phyloP scores from a whole-genome alignment of 108 stramenopile species.

The Schizochytrium sp. region DNA sequence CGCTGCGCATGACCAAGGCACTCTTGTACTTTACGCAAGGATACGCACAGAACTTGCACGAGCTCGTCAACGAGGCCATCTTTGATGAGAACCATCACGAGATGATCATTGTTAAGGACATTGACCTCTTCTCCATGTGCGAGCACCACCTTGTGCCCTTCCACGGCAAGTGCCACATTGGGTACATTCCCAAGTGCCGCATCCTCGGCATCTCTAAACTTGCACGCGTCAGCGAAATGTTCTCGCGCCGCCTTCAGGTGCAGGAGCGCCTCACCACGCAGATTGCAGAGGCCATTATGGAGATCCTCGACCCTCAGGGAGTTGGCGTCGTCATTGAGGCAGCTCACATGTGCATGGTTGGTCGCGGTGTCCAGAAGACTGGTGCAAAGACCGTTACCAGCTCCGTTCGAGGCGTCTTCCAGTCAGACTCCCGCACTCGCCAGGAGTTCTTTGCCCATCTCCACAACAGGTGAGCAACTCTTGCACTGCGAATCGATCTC shows the following conservation, averaged over 20 bases:
- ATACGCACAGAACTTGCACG: slow-evolving; percentile 80
- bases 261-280: slow-evolving; percentile 96
- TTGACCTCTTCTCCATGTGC: slow-evolving; percentile 93
- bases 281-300: slow-evolving; percentile 93
- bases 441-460: slow-evolving; percentile 94
- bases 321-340: slow-evolving; percentile 98
- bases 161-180: slow-evolving; percentile 90
- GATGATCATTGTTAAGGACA: slow-evolving; percentile 97
- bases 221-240: slow-evolving; percentile 93
- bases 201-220: slow-evolving; percentile 87
- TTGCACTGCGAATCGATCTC: slow-evolving; percentile 26
- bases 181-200: slow-evolving; percentile 95
- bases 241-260: slow-evolving; percentile 92
- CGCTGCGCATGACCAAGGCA: slow-evolving; percentile 93
- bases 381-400: slow-evolving; percentile 90
- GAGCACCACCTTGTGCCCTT: slow-evolving; percentile 99
- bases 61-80: slow-evolving; percentile 89
- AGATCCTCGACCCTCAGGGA: slow-evolving; percentile 87
- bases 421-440: slow-evolving; percentile 87
- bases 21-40: slow-evolving; percentile 91
- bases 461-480: slow-evolving; percentile 67
- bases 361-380: slow-evolving; percentile 95
- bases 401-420: slow-evolving; percentile 89
- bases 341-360: slow-evolving; percentile 97
- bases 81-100: slow-evolving; percentile 90